Conservation (phyloP, 805 yeast species). For the Metschnikowia corniflorae region DNA sequence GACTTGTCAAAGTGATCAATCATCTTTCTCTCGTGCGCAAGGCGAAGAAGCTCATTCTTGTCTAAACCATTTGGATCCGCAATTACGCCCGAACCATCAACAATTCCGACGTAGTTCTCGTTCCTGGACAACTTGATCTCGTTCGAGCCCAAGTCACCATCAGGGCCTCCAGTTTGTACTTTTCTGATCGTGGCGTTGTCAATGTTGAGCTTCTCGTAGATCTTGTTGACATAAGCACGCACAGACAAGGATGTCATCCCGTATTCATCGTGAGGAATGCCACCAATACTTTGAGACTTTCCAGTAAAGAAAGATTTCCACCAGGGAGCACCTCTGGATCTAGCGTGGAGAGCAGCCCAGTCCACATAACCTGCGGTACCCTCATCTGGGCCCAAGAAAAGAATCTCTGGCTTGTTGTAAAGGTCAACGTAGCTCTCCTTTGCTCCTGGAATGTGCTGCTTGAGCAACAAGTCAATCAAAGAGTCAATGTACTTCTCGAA, state of each 20-base stretch:
- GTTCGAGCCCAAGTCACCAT: constrained; percentile 95
- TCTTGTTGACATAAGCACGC: constrained; percentile 83
- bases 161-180: constrained; percentile 98
- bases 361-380: constrained; percentile 94
- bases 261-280: constrained; percentile 96
- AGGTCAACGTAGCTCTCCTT: constrained; percentile 83
- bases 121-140: constrained; percentile 83
- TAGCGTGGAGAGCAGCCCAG: constrained; percentile 97
- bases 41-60: constrained; percentile 68
- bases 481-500: constrained; percentile 93
- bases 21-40: constrained; percentile 77
- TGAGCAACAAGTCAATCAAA: constrained; percentile 77
- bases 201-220: constrained; percentile 73
- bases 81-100: constrained; percentile 94
- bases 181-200: constrained; percentile 60
- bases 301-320: constrained; percentile 99
- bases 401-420: constrained; percentile 79
- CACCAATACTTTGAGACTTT: constrained; percentile 86
- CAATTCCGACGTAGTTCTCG: constrained; percentile 82
- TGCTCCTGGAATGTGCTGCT: constrained; percentile 65
- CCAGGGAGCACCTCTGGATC: constrained; percentile 89
- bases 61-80: constrained; percentile 90
- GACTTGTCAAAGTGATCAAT: constrained; percentile 64
- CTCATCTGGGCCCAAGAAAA: constrained; percentile 99
- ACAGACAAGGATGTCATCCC: constrained; percentile 98